phyloP scores from a whole-genome alignment of 192 early-diverging fungal species.

The Backusella westeae region DNA sequence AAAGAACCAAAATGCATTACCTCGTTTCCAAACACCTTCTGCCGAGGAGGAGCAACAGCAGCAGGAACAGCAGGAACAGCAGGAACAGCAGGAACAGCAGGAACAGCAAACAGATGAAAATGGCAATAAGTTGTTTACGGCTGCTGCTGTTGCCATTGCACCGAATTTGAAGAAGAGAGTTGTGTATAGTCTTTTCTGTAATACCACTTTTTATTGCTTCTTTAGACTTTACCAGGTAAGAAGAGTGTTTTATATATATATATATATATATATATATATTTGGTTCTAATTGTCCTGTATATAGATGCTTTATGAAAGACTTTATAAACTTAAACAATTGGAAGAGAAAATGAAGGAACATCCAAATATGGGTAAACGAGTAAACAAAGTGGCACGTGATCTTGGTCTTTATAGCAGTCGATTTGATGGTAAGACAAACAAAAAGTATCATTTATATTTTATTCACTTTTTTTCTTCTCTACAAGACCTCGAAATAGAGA shows the following conservation, averaged over 20 bases:
- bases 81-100: not conserved
- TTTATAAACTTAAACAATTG: slow-evolving; percentile 76
- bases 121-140: slow-evolving; percentile 26
- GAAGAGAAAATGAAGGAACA: slow-evolving; percentile 55
- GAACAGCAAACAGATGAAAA: slow-evolving; percentile 7
- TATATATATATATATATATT: no score
- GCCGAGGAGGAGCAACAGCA: slow-evolving; percentile 18
- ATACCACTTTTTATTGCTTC: slow-evolving; percentile 84
- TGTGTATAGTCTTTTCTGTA: slow-evolving; percentile 77
- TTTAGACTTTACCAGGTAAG: slow-evolving; percentile 81
- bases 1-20: slow-evolving; percentile 18
- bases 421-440: slow-evolving; percentile 42
- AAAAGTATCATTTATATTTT: not conserved
- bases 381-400: slow-evolving; percentile 59
- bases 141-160: slow-evolving; percentile 30
- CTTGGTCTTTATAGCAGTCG: slow-evolving; percentile 50
- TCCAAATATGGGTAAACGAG: slow-evolving; percentile 50
- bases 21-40: slow-evolving; percentile 33
- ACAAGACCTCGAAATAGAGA: slow-evolving; percentile 51
- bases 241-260: no score
- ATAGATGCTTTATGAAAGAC: slow-evolving; percentile 83
- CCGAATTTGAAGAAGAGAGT: slow-evolving; percentile 35
- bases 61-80: not conserved
- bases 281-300: not conserved
- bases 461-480: not conserved